Evolutionary conservation across 345 rosid genomes (phyloP), one percentile per base, ranked within the genome.

Genomic region (Brassica carinata): DNA sequence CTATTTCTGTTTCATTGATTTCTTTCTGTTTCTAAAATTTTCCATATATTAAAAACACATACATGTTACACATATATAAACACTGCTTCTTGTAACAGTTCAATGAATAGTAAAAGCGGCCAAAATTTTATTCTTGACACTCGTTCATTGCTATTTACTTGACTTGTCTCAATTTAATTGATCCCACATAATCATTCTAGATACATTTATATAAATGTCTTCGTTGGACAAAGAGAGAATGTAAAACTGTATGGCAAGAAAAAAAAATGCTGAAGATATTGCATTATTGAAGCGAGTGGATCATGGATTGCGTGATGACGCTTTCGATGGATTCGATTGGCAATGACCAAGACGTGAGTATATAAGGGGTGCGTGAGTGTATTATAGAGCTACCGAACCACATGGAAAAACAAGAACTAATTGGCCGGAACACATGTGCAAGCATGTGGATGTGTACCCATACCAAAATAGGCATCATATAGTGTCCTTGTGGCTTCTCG

Each of bases 351-450:
- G 83, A 70, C 76, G 29, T 69, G 31, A 45, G 48, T 62, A 48
- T 74, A 45, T 66, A 80, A 45, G 61, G 40, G 64, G 55, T 63
- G 78, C 70, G 75, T 80, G 70, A 68, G 70, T 80, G 74, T 45
- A 80, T 45, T 45, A 62, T 45, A 68, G 43, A 62, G 69, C 48
- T 80, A 80, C 76, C 76, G 80, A 80, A 74, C 79, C 79, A 75
- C 83, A 80, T 80, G 83, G 76, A 75, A 75, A 75, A 69, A 69
- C 65, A 80, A 70, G 83, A 80, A 71, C 27, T 81, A 36, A 70
- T 70, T 81, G 83, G 80, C 53, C 76, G 80, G 67, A 81, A 64
- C 76, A 75, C 83, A 81, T 81, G 83, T 81, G 83, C 79, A 81
- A 75, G 68, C 83, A 81, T 75, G 83, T 81, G 83, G 29, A 75